phyloP scores from a whole-genome alignment of 2,329 filamentous ascomycete species.

The Cercospora sp. region DNA sequence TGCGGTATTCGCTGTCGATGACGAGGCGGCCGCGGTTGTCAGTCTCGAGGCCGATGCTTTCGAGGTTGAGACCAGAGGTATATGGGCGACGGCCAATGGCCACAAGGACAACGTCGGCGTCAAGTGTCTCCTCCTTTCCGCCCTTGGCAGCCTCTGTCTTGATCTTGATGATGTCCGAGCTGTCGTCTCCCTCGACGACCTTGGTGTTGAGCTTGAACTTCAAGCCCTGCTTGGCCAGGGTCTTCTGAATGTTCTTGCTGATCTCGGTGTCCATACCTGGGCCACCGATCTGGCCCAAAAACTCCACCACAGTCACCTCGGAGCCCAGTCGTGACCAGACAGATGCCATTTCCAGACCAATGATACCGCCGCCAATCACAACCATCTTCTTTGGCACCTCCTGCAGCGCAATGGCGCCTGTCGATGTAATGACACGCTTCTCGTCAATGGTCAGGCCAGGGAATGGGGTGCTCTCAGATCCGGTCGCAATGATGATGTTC shows the following conservation, averaged over 20 bases:
- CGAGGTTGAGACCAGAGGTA: constrained; percentile 84
- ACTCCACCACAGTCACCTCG: constrained; percentile 97
- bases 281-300: constrained; percentile 91
- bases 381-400: constrained; percentile 95
- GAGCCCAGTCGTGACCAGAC: constrained; percentile 94
- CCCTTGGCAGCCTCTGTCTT: constrained; percentile 91
- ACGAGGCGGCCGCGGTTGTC: constrained; percentile 94
- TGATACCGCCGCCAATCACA: constrained; percentile 97
- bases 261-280: constrained; percentile 97
- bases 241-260: constrained; percentile 87
- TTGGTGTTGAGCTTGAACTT: constrained; percentile 99
- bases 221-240: constrained; percentile 92
- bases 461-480: constrained; percentile 93
- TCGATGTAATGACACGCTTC: constrained; percentile 96
- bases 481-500: constrained; percentile 98
- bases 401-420: constrained; percentile 83
- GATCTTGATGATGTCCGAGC: constrained; percentile 75
- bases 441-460: constrained; percentile 94
- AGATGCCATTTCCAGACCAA: constrained; percentile 95
- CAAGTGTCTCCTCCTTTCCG: constrained; percentile 88
- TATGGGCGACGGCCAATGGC: constrained; percentile 96
- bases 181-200: constrained; percentile 81
- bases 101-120: constrained; percentile 92
- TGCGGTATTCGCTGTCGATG: constrained; percentile 98
- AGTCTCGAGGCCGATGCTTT: constrained; percentile 88